Evolutionary conservation across 2,329 filamentous ascomycete species (phyloP).

Genomic region (Hysterium pulicare): DNA sequence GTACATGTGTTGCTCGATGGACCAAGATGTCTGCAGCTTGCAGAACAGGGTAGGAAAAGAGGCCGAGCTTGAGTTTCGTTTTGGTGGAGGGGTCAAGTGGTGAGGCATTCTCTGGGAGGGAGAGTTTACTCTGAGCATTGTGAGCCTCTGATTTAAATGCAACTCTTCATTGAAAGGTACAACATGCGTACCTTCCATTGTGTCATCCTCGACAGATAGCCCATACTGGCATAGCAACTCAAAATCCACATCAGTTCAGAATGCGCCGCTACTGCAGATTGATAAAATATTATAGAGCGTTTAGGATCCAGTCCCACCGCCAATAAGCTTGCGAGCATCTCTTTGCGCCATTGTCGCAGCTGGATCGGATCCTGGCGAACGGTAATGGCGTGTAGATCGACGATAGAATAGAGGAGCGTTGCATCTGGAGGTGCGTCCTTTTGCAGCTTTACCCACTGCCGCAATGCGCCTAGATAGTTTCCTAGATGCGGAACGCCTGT

Average conservation of each 20-base stretch:
- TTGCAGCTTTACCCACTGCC: slow-evolving; percentile 82
- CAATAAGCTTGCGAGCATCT: slow-evolving; percentile 75
- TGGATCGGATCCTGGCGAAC: slow-evolving; percentile 58
- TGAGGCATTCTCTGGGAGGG: slow-evolving; percentile 57
- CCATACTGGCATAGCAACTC: slow-evolving; percentile 85
- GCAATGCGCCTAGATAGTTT: slow-evolving; percentile 89
- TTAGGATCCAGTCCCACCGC: slow-evolving; percentile 80
- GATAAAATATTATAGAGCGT: slow-evolving; percentile 76
- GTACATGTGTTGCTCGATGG: slow-evolving; percentile 87
- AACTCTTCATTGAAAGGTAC: neutral
- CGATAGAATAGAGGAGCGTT: slow-evolving; percentile 77
- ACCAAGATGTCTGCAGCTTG: slow-evolving; percentile 93
- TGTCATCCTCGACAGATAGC: slow-evolving; percentile 96
- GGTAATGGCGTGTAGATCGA: slow-evolving; percentile 93
- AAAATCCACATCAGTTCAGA: slow-evolving; percentile 96
- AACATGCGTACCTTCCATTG: slow-evolving; percentile 81
- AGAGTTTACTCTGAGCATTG: slow-evolving; percentile 64
- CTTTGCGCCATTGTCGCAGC: slow-evolving; percentile 63
- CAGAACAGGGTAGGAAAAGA: slow-evolving; percentile 94
- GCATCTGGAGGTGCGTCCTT: slow-evolving; percentile 55
- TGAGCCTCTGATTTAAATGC: slow-evolving; percentile 9
- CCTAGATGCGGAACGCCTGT: slow-evolving; percentile 92
- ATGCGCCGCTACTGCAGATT: slow-evolving; percentile 74
- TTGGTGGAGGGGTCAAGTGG: slow-evolving; percentile 55
- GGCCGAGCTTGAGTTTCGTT: slow-evolving; percentile 72